Percentiles rank a stretch among this genome's conserved stretches.
These are phyloP conservation scores for Penicillium sp. DNA, from an alignment of 2,329 filamentous ascomycete genomes.

Conservation along the genomic window DNA sequence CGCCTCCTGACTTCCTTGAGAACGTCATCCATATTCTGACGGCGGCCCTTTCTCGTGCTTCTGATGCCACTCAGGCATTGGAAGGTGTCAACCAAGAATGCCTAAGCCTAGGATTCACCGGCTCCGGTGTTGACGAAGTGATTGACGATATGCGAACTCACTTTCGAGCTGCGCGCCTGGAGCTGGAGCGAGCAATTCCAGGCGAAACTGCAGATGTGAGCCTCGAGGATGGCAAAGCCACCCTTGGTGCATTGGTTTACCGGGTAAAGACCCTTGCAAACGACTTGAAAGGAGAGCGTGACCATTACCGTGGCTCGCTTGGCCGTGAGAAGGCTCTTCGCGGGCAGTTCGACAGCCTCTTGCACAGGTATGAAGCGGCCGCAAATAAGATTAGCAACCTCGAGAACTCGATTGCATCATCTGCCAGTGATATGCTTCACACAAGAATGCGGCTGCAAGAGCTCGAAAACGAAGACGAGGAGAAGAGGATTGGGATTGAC, in stretches of 20 bases:
- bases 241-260: constrained; percentile 43
- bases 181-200: constrained; percentile 47
- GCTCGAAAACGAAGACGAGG: constrained; percentile 43
- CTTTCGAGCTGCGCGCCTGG: constrained; percentile 47
- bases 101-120: constrained; percentile 43
- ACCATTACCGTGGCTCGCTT: constrained; percentile 36
- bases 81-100: constrained; percentile 40
- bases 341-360: constrained; percentile 48
- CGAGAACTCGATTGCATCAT: constrained; percentile 44
- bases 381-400: constrained; percentile 40
- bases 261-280: constrained; percentile 41
- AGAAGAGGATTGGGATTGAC: constrained; percentile 46
- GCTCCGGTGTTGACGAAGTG: constrained; percentile 33
- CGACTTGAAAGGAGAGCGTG: constrained; percentile 37
- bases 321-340: constrained; percentile 45
- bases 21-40: constrained; percentile 41
- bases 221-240: constrained; percentile 42
- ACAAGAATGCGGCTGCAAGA: constrained; percentile 47
- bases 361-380: constrained; percentile 42
- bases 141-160: constrained; percentile 40
- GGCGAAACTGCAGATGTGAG: constrained; percentile 45
- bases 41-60: constrained; percentile 39
- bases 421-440: constrained; percentile 49
- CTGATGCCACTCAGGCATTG: constrained; percentile 41
- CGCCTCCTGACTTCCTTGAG: constrained; percentile 43